phyloP scores from a whole-genome alignment of 805 yeast genomes.

The Wickerhamiella galacta region DNA sequence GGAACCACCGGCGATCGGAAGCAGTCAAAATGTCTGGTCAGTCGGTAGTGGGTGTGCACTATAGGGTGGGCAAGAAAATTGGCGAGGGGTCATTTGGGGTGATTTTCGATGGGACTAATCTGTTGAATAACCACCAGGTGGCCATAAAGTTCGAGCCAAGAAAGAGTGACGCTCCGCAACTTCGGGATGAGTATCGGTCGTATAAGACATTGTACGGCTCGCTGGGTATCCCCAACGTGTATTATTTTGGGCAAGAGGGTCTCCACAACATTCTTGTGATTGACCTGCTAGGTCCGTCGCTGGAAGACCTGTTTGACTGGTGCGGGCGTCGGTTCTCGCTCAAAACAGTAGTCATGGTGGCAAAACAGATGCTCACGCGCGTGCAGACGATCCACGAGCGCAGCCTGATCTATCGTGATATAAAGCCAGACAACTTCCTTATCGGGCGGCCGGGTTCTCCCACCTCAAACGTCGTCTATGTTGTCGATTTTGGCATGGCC shows the following conservation, averaged over 20 bases:
- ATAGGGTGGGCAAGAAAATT: slow-evolving; percentile 89
- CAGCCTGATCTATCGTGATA: slow-evolving; percentile 86
- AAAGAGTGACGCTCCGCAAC: slow-evolving; percentile 92
- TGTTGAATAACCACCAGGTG: slow-evolving; percentile 80
- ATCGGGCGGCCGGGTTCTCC: slow-evolving; percentile 79
- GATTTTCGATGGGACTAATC: slow-evolving; percentile 85
- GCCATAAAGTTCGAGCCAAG: slow-evolving; percentile 94
- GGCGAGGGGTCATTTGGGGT: slow-evolving; percentile 99
- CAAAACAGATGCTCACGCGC: slow-evolving; percentile 82
- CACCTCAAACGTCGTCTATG: slow-evolving; percentile 69
- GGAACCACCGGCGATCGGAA: too few relatives aligned
- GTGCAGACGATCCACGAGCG: slow-evolving; percentile 79
- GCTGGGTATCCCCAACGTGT: slow-evolving; percentile 82
- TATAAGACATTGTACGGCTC: slow-evolving; percentile 72
- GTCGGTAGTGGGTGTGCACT: slow-evolving; percentile 76
- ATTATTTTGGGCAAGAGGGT: slow-evolving; percentile 97
- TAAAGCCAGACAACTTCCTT: slow-evolving; percentile 92
- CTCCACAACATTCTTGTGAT: slow-evolving; percentile 88
- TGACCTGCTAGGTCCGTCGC: slow-evolving; percentile 85
- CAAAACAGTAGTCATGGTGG: slow-evolving; percentile 83
- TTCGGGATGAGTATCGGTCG: slow-evolving; percentile 89
- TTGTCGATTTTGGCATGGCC: slow-evolving; percentile 98
- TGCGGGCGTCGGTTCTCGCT: slow-evolving; percentile 80
- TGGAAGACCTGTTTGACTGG: slow-evolving; percentile 96
- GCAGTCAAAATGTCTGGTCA: slow-evolving; percentile 4